Evolutionary conservation across 768 basidiomycete species (phyloP).

Genomic region (Mycena albidolilacea): DNA sequence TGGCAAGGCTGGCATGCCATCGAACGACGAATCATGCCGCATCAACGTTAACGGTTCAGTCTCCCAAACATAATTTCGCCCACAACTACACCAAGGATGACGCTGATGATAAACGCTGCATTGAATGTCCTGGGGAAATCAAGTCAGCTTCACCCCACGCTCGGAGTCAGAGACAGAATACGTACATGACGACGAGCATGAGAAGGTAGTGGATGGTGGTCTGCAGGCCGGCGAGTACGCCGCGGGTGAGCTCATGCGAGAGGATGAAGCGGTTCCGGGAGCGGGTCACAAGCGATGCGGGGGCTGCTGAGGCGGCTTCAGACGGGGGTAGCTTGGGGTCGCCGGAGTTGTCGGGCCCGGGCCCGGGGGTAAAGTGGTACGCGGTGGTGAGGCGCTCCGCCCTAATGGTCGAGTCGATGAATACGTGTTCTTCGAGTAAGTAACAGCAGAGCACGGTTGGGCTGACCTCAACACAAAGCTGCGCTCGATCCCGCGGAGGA

Average conservation of each 20-base stretch:
- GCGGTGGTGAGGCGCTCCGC: slow-evolving; percentile 13
- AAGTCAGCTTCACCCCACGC: no score
- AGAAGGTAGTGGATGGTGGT: slow-evolving; percentile 42
- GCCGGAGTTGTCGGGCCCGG: background rate
- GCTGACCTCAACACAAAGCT: slow-evolving; percentile 22
- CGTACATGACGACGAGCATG: slow-evolving; percentile 45
- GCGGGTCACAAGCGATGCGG: background rate
- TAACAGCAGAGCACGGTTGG: background rate
- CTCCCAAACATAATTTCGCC: slow-evolving; percentile 42
- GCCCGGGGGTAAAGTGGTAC: slow-evolving; percentile 11
- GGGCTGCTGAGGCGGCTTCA: background rate
- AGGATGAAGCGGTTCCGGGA: slow-evolving; percentile 36
- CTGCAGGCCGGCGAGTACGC: slow-evolving; percentile 35
- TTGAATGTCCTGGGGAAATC: slow-evolving; percentile 39
- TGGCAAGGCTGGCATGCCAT: background rate
- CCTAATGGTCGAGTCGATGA: background rate
- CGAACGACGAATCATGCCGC: background rate
- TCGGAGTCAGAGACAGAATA: no score
- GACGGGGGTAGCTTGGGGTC: slow-evolving; percentile 6
- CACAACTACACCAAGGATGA: slow-evolving; percentile 37
- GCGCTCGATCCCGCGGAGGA: slow-evolving; percentile 22
- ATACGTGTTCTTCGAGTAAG: background rate
- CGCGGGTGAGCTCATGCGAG: slow-evolving; percentile 40
- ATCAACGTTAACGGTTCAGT: slow-evolving; percentile 3
- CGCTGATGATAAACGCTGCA: slow-evolving; percentile 40